A percentile compares a stretch with the other conserved stretches of the same genome.
phyloP scores from a whole-genome alignment of 345 rosid genomes.

The Populus davidiana region DNA sequence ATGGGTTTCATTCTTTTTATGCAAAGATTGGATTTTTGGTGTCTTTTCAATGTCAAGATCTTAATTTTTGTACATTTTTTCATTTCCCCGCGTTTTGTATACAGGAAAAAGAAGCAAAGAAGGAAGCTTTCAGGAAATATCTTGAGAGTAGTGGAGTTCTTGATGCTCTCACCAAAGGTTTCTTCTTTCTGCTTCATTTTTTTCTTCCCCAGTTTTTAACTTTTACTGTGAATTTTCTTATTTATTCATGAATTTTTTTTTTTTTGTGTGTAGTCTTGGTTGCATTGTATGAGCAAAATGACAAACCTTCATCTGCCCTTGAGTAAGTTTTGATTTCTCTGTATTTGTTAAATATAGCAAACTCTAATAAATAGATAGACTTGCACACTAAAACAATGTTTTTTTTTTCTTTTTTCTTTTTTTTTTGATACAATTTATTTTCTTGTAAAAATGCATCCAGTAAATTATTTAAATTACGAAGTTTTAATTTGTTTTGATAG shows the following conservation, averaged over 20 bases:
- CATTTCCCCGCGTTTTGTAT: neutral
- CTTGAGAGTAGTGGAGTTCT: conserved; percentile 78
- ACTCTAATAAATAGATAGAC: neutral
- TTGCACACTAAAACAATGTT: neutral
- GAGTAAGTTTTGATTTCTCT: conserved; percentile 54
- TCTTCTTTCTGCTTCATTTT: neutral
- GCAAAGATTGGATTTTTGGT: neutral
- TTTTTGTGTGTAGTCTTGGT: conserved; percentile 54
- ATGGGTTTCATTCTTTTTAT: neutral
- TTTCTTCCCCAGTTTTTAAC: neutral
- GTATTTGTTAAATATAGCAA: neutral
- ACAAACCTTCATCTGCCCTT: conserved; percentile 82
- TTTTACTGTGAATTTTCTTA: neutral
- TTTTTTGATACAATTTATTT: neutral
- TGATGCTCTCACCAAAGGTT: conserved; percentile 85
- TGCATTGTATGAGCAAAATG: conserved; percentile 83
- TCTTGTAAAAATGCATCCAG: neutral
- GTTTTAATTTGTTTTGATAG: conserved; percentile 32
- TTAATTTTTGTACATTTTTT: neutral
- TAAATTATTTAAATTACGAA: neutral
- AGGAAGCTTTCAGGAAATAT: conserved; percentile 85
- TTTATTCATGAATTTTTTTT: neutral
- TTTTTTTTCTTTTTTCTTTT: neutral
- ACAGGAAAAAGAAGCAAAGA: conserved; percentile 87
- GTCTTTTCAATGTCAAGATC: neutral